Percentiles rank a stretch among this genome's conserved stretches.
Conservation (phyloP, 768 basidiomycete genomes). For the Hortiboletus flavorubellus region DNA sequence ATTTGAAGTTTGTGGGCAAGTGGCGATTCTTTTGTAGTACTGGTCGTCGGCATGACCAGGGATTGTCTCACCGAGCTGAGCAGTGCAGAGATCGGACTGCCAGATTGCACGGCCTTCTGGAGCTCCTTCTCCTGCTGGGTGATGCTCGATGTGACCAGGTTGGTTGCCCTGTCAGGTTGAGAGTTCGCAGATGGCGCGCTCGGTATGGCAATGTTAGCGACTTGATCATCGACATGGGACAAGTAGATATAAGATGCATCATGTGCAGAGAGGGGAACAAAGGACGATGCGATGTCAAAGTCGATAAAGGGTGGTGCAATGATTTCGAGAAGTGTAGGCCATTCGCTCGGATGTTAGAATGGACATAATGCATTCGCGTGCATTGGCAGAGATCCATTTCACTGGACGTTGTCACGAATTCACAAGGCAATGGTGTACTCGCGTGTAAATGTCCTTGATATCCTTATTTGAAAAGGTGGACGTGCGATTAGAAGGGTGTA, state of each 20-base stretch:
- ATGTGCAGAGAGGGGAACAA: slow-evolving; percentile 77
- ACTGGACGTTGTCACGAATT: slow-evolving; percentile 87
- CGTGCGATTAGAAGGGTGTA: slow-evolving; percentile 92
- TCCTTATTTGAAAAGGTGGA: slow-evolving; percentile 98
- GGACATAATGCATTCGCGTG: slow-evolving; percentile 71
- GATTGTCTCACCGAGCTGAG: slow-evolving; percentile 88
- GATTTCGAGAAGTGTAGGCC: slow-evolving; percentile 84
- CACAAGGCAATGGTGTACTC: slow-evolving; percentile 41
- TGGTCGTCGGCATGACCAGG: slow-evolving; percentile 65
- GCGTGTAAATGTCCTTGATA: slow-evolving; percentile 95
- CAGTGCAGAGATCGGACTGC: slow-evolving; percentile 88
- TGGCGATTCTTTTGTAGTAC: slow-evolving; percentile 33
- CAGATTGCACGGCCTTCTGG: slow-evolving; percentile 93
- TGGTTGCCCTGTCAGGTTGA: slow-evolving; percentile 23
- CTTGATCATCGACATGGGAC: slow-evolving; percentile 58
- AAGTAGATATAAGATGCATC: slow-evolving; percentile 60
- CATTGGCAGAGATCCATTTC: slow-evolving; percentile 64
- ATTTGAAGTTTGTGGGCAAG: slow-evolving; percentile 55
- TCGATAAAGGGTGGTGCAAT: slow-evolving; percentile 83
- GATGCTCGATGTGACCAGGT: slow-evolving; percentile 56
- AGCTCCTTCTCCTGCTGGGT: slow-evolving; percentile 94
- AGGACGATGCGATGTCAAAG: slow-evolving; percentile 73
- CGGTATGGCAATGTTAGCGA: slow-evolving; percentile 42
- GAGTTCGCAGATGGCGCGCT: slow-evolving; percentile 26
- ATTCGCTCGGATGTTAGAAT: slow-evolving; percentile 82